Percentiles rank a stretch among this genome's conserved stretches.
Conservation (phyloP, 106 monocot genomes). For the Allium sativum region DNA sequence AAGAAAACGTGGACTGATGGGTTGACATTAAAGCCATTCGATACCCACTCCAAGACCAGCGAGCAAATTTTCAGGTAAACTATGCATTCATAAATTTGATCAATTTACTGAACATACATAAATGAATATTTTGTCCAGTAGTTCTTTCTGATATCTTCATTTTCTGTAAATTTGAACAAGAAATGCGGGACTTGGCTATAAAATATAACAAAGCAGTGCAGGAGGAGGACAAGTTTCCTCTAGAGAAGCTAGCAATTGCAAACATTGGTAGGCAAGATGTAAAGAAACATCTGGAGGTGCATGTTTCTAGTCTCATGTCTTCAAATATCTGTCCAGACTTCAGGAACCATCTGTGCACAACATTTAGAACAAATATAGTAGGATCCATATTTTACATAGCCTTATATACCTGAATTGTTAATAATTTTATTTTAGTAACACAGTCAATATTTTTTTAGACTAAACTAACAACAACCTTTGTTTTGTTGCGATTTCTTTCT, state of each 20-base stretch:
- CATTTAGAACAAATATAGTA: too few relatives aligned
- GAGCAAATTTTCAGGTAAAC: conserved; percentile 50
- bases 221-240: conserved; percentile 66
- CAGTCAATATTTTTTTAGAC: too few relatives aligned
- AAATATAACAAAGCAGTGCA: conserved; percentile 74
- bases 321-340: conserved; percentile 71
- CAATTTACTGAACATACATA: too few relatives aligned
- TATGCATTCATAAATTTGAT: too few relatives aligned
- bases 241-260: conserved; percentile 66
- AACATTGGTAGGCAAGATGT: conserved; percentile 65
- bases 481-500: conserved; percentile 53
- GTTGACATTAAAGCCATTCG: conserved; percentile 35
- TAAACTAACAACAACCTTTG: too few relatives aligned
- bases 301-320: conserved; percentile 72
- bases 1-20: conserved; percentile 74
- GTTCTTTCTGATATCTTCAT: neutral
- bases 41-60: conserved; percentile 48
- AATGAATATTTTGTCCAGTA: too few relatives aligned
- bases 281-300: conserved; percentile 75
- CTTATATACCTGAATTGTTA: too few relatives aligned
- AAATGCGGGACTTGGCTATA: conserved; percentile 57
- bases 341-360: too few relatives aligned
- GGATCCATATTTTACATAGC: too few relatives aligned
- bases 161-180: conserved; percentile 22
- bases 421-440: too few relatives aligned